Evolutionary conservation across 352 stramenopile species (phyloP), one percentile per base, ranked within the genome.

Genomic region (Phytophthora tentaculata): DNA sequence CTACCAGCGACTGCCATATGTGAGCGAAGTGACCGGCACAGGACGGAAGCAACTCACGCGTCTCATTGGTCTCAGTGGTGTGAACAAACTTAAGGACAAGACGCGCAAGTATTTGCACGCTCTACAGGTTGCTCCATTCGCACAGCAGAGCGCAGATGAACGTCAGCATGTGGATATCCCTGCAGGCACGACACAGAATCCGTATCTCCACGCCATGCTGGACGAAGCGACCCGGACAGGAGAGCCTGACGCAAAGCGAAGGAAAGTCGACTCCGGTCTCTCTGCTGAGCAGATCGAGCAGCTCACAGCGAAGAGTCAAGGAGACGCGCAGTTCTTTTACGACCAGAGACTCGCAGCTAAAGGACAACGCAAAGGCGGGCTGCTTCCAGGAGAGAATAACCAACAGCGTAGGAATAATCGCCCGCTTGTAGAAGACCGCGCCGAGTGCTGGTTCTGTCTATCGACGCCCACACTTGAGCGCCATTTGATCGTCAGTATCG

Each of bases 381-480:
- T 90, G 20, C 60, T 79, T 19, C 69, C 67, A 16, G 61, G 59
- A 12, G 57, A 78, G 13, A 32, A 69, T 41, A 60, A 75, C 26
- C 61, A 58, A 4, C 65, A 76, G 26, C 63, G n/a, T 14, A 70
- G 66, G 22, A 70, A 71, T 9, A 67, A 79, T 55, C 60, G 67
- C 0, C 66, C 69, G 20, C 63, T 50, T 12, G 73, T 92, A 1
- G 74, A 80, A 2, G 73, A 91, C 12, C 87, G 87, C n/a, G 79
- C 69, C 10, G 87, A 95, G 70, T 95, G 87, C 77, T 95, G 87
- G 87, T 95, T 95, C 61, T 95, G 87, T 50, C 70, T 95, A 19
- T 81, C 87, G 9, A 95, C 87, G 14, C 87, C 87, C 5, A 88
- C 77, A 20, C 68, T 95, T 0, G 87, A 93, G 69, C 86, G 83